Percentiles rank a stretch among this genome's conserved stretches.
phyloP scores from a whole-genome alignment of 371 early-diverging fungal species.

The Nematocida displodere region DNA sequence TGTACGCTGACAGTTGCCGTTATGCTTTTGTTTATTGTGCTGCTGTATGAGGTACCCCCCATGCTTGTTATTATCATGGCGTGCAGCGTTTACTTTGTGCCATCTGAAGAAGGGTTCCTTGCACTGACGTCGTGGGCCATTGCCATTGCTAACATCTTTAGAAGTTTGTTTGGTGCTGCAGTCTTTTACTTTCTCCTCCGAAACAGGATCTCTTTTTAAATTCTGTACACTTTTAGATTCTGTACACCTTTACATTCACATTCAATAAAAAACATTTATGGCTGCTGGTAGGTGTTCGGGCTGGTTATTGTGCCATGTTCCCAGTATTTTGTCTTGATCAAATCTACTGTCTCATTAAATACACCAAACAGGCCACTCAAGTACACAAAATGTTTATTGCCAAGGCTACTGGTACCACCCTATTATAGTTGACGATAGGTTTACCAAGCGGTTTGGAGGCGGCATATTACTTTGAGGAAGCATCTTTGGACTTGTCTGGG shows the following conservation, averaged over 20 bases:
- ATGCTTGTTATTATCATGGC: conserved; percentile 36
- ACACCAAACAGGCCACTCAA: too few relatives aligned
- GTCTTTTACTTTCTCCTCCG: background rate
- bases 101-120: background rate
- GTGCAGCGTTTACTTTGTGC: conserved; percentile 41
- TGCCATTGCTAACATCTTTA: background rate
- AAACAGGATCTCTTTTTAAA: background rate
- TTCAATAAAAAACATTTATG: background rate
- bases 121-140: conserved; percentile 1
- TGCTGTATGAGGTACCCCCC: conserved; percentile 9
- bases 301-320: too few relatives aligned
- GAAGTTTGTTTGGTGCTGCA: background rate
- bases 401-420: too few relatives aligned
- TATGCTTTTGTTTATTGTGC: conserved; percentile 20
- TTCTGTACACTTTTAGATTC: background rate
- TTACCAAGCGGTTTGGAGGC: too few relatives aligned
- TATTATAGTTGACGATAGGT: too few relatives aligned
- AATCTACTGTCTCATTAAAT: too few relatives aligned
- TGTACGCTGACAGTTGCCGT: background rate
- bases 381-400: too few relatives aligned
- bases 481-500: too few relatives aligned
- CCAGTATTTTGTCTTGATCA: too few relatives aligned
- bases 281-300: too few relatives aligned
- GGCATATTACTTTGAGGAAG: too few relatives aligned
- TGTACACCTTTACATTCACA: background rate